Percentiles rank a stretch among this genome's conserved stretches.
Evolutionary conservation across 768 basidiomycete species (phyloP).

Genomic region (Tylopilus sp.): DNA sequence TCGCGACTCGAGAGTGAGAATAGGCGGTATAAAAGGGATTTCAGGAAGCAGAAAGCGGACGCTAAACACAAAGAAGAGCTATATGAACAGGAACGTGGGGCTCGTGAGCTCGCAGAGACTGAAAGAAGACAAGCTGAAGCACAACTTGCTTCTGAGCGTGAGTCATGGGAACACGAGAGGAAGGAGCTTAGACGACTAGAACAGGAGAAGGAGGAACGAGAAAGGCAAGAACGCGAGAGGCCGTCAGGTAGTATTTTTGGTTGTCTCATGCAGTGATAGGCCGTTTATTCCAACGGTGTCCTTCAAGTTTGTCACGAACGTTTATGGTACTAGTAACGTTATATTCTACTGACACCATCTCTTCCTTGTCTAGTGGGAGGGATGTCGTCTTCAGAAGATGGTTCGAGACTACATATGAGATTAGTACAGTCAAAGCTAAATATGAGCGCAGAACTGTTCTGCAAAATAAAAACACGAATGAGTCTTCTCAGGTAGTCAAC

Average conservation of each 20-base stretch:
- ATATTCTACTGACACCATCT: too few species aligned
- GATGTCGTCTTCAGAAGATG: too few species aligned
- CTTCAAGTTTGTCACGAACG: background rate
- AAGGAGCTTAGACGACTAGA: background rate
- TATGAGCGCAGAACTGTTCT: too few species aligned
- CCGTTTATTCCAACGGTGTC: background rate
- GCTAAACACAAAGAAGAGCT: conserved; percentile 15
- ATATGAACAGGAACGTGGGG: conserved; percentile 25
- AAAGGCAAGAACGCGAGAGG: background rate
- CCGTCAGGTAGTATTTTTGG: background rate
- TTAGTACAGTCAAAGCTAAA: too few species aligned
- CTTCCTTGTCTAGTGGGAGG: too few species aligned
- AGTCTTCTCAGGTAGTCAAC: too few species aligned
- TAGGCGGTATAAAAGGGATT: conserved; percentile 16
- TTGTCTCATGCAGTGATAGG: background rate
- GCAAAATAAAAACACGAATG: too few species aligned
- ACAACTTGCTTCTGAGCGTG: conserved; percentile 17
- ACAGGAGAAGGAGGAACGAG: background rate
- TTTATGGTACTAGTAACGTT: too few species aligned
- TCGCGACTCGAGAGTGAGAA: conserved; percentile 28
- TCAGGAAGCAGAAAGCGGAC: conserved; percentile 19
- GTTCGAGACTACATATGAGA: too few species aligned
- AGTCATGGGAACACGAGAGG: conserved; percentile 8
- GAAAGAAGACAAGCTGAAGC: conserved; percentile 15
- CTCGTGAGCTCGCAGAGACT: conserved; percentile 24